phyloP scores from a whole-genome alignment of 2,329 filamentous ascomycete genomes.

The Clarireedia sp. region DNA sequence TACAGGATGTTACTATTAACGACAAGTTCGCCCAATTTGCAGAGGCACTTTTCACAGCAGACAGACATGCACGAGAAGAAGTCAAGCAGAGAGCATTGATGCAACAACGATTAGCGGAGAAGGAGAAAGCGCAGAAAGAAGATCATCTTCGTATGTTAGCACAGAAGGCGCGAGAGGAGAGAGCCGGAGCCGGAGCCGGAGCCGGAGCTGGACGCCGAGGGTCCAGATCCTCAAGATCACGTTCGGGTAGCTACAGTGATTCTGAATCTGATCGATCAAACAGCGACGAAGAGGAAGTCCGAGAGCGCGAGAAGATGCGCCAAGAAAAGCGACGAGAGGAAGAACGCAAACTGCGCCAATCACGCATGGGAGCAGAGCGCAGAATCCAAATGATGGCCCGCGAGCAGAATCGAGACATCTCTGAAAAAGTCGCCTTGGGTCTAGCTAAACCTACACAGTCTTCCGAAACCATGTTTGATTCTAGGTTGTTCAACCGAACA shows the following conservation, averaged over 20 bases:
- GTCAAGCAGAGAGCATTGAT: constrained; percentile 86
- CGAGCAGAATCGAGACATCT: constrained; percentile 94
- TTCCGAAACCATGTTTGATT: constrained; percentile 95
- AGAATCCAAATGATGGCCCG: constrained; percentile 87
- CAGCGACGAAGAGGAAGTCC: constrained; percentile 55
- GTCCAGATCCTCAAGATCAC: constrained; percentile 31
- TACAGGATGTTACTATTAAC: constrained; percentile 94
- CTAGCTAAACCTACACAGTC: constrained; percentile 90
- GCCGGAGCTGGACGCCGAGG: constrained; percentile 40
- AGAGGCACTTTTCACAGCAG: constrained; percentile 88
- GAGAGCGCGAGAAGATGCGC: constrained; percentile 69
- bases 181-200: constrained; percentile 47
- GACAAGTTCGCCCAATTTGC: constrained; percentile 97
- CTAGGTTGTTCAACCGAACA: constrained; percentile 85
- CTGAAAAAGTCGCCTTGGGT: constrained; percentile 90
- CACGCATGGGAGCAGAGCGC: constrained; percentile 89
- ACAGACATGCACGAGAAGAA: constrained; percentile 90
- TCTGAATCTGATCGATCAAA: constrained; percentile 38
- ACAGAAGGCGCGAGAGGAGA: constrained; percentile 84
- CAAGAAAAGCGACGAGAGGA: constrained; percentile 73
- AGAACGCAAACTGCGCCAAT: constrained; percentile 84
- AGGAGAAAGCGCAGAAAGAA: constrained; percentile 91
- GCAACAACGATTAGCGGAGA: constrained; percentile 93
- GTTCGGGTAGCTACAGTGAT: constrained; percentile 43
- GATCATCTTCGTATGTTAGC: constrained; percentile 82